phyloP scores from a whole-genome alignment of 148 eudicot genomes.

The Rhododendron williamsianum region DNA sequence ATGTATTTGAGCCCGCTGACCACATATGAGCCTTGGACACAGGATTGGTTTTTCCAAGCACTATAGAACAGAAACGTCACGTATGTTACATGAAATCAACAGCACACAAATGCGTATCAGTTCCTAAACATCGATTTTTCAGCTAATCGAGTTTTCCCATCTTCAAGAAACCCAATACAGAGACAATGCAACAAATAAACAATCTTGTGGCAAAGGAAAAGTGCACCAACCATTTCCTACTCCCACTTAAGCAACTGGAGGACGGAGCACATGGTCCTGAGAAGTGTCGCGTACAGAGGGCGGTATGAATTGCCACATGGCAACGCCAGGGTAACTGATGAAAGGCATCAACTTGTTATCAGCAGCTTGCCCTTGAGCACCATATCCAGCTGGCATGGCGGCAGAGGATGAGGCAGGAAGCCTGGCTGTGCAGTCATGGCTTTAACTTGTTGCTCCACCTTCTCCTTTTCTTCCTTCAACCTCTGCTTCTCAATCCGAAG shows the following conservation, averaged over 20 bases:
- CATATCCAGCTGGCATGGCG: constrained; percentile 38
- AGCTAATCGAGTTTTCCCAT: neutral
- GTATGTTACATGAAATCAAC: neutral
- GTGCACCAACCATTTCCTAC: neutral
- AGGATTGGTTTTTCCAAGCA: neutral
- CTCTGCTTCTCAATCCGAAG: constrained; percentile 60
- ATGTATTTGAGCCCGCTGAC: neutral
- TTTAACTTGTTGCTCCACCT: constrained; percentile 44
- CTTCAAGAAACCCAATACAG: neutral
- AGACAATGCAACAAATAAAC: neutral
- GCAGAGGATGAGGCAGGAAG: constrained; percentile 38
- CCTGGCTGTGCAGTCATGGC: constrained; percentile 32
- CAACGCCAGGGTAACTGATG: constrained; percentile 54
- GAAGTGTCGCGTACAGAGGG: constrained; percentile 60
- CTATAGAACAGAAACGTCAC: neutral
- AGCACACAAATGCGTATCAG: neutral
- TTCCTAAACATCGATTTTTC: neutral
- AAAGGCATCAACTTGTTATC: constrained; percentile 54
- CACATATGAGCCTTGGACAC: neutral
- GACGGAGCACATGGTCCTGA: constrained; percentile 61
- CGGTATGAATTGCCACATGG: constrained; percentile 80
- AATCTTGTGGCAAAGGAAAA: neutral
- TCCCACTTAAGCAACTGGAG: constrained; percentile 57
- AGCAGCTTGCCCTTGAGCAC: constrained; percentile 35
- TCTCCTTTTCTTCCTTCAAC: constrained; percentile 48